These are phyloP conservation scores for Plasmopara halstedii DNA, from an alignment of 352 stramenopile species.

Conservation along the genomic window DNA sequence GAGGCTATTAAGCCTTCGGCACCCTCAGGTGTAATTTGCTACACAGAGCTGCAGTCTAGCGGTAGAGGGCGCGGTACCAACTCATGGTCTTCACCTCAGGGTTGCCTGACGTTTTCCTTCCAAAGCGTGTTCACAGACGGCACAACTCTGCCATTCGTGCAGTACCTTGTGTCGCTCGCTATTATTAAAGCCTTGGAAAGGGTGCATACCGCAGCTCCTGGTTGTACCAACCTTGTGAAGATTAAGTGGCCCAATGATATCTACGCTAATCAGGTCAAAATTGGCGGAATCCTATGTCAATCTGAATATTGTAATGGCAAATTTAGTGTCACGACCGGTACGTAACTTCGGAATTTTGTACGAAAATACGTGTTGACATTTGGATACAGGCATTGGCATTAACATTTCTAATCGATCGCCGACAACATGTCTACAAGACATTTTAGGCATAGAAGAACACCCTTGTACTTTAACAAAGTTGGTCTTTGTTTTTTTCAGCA, in stretches of 20 bases:
- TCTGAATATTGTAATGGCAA: slow-evolving; percentile 72
- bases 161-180: slow-evolving; percentile 86
- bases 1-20: slow-evolving; percentile 56
- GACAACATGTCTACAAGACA: slow-evolving; percentile 82
- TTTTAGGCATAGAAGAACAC: slow-evolving; percentile 46
- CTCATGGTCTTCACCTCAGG: slow-evolving; percentile 81
- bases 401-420: slow-evolving; percentile 86
- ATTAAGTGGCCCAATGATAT: slow-evolving; percentile 94
- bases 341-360: neutral
- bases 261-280: slow-evolving; percentile 85
- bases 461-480: slow-evolving; percentile 76
- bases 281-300: slow-evolving; percentile 86
- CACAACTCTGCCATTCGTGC: slow-evolving; percentile 77
- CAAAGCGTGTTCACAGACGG: slow-evolving; percentile 76
- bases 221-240: slow-evolving; percentile 43
- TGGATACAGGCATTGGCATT: slow-evolving; percentile 64
- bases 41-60: slow-evolving; percentile 67
- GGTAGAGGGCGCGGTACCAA: slow-evolving; percentile 81
- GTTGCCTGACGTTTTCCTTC: slow-evolving; percentile 89
- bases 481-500: slow-evolving; percentile 3
- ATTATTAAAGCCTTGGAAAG: slow-evolving; percentile 72
- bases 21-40: slow-evolving; percentile 66
- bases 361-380: slow-evolving; percentile 21
- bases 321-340: slow-evolving; percentile 82
- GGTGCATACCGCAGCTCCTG: slow-evolving; percentile 28